phyloP scores from a whole-genome alignment of 805 yeast genomes.

The Sungouiozyma ichnusensis region DNA sequence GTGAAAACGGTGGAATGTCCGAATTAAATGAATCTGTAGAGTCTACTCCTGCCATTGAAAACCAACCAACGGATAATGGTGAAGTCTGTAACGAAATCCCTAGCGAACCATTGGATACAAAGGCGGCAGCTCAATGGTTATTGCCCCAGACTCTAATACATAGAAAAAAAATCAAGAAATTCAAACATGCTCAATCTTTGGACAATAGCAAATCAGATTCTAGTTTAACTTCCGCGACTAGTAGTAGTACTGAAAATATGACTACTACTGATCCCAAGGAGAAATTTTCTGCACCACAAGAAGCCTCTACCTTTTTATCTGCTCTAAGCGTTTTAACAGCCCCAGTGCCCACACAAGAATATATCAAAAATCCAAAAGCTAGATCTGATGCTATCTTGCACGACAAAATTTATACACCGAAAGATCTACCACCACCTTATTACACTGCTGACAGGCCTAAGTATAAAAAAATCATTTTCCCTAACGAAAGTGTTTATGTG shows the following conservation, averaged over 20 bases:
- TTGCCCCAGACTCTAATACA: slow-evolving; percentile 19
- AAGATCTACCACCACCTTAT: slow-evolving; percentile 49
- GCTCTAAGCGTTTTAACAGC: slow-evolving; percentile 72
- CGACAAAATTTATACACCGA: slow-evolving; percentile 61
- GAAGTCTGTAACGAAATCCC: slow-evolving; percentile 16
- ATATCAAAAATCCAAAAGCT: slow-evolving; percentile 52
- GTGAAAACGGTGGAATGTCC: slow-evolving; percentile 4
- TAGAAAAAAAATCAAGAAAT: slow-evolving; percentile 12
- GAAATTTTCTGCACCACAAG: slow-evolving; percentile 44
- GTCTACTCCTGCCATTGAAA: slow-evolving; percentile 1
- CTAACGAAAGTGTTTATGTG: slow-evolving; percentile 24
- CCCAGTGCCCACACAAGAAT: slow-evolving; percentile 63
- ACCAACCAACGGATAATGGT: slow-evolving; percentile 1
- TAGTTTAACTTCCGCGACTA: slow-evolving; percentile 2
- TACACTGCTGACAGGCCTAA: slow-evolving; percentile 26
- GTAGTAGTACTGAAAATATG: slow-evolving; percentile 2
- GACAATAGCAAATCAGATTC: slow-evolving; percentile 4
- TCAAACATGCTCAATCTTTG: slow-evolving; percentile 18
- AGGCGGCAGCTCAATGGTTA: slow-evolving; percentile 21
- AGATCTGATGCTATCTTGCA: slow-evolving; percentile 67
- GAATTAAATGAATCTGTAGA: slow-evolving; percentile 1
- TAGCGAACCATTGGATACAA: slow-evolving; percentile 17
- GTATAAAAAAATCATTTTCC: slow-evolving; percentile 23
- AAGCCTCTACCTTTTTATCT: slow-evolving; percentile 66
- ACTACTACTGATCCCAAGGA: slow-evolving; percentile 3